These are phyloP conservation scores for Mollisia scopiformis DNA, from an alignment of 2,329 filamentous ascomycete species.

Conservation along the genomic window DNA sequence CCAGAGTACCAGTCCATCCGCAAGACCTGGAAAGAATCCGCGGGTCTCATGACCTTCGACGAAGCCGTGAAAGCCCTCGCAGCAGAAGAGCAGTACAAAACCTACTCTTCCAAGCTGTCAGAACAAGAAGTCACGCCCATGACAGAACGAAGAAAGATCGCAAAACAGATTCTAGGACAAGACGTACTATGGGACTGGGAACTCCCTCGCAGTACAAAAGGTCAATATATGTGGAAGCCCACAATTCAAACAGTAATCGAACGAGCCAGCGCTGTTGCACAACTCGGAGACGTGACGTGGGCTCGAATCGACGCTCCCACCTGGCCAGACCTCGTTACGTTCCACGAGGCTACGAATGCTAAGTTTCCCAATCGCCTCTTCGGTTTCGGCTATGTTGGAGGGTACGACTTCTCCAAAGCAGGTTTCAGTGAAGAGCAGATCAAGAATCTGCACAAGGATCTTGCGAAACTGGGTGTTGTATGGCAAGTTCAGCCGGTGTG, in stretches of 20 bases:
- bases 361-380: background rate
- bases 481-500: background rate
- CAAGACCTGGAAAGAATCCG: background rate
- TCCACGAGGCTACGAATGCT: background rate
- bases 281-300: background rate
- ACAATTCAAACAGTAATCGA: background rate
- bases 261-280: background rate
- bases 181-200: background rate
- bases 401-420: background rate
- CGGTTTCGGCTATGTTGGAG: background rate
- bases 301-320: background rate
- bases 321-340: background rate
- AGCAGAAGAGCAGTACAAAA: background rate
- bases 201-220: background rate
- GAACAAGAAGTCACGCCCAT: background rate
- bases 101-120: background rate
- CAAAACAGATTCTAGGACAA: background rate
- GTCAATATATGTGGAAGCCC: background rate
- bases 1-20: background rate
- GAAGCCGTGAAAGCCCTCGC: background rate
- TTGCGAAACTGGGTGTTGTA: background rate
- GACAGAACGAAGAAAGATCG: background rate
- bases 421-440: background rate
- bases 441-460: background rate
- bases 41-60: background rate